phyloP scores from a whole-genome alignment of 2,329 filamentous ascomycete species.

The Parastagonospora nodorum region DNA sequence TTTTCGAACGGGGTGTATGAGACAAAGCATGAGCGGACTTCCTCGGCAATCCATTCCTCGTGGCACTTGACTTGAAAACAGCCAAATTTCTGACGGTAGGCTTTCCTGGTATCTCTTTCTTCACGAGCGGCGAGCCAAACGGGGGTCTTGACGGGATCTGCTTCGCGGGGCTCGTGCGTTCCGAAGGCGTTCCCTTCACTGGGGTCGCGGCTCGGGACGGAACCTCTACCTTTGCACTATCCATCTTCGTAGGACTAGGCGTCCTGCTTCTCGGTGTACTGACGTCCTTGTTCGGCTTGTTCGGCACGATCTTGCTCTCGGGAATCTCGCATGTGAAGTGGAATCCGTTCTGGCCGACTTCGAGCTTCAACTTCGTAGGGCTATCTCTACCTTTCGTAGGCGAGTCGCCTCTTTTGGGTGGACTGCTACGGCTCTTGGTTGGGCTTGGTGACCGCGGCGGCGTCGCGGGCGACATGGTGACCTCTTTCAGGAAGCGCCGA shows the following conservation, averaged over 20 bases:
- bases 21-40: background rate
- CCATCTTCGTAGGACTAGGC: conserved; percentile 11
- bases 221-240: background rate
- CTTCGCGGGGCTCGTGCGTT: conserved; percentile 3
- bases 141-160: background rate
- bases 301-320: conserved; percentile 16
- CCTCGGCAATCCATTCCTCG: background rate
- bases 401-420: conserved; percentile 1
- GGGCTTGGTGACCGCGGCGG: conserved; percentile 18
- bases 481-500: conserved; percentile 20
- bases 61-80: background rate
- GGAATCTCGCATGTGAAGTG: conserved; percentile 27
- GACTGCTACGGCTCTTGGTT: conserved; percentile 2
- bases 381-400: conserved; percentile 3
- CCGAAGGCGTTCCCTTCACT: conserved; percentile 1
- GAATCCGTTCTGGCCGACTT: conserved; percentile 25
- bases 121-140: background rate
- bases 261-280: conserved; percentile 5
- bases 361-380: conserved; percentile 12
- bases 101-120: background rate
- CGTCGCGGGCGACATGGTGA: conserved; percentile 20
- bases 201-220: conserved; percentile 5
- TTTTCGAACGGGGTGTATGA: background rate
- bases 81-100: background rate
- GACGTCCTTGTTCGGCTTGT: conserved; percentile 3